Base-by-base conservation (phyloP, 2,329 filamentous ascomycete genomes). In the Teratosphaeria epicoccoides region DNA sequence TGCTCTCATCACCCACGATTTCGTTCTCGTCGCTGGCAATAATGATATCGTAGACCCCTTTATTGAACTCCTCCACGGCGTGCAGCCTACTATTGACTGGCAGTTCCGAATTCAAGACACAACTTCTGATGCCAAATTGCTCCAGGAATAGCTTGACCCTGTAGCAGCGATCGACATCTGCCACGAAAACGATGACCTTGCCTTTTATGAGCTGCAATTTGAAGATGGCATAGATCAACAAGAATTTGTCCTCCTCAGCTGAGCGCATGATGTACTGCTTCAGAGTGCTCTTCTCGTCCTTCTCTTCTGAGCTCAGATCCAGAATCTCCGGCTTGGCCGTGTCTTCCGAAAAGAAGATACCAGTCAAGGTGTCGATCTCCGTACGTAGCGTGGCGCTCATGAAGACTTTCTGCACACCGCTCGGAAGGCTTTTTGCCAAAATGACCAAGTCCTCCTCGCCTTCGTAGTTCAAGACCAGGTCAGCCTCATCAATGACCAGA, bases 51-150 rank as follows among this genome's bases (percentile, higher is more conserved):
- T 98, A 98, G 6, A 97, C 83, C 49, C 88, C 87, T 70, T 87
- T 87, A 73, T 97, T 98, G 72, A 98, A 98, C 68, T 97, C 89
- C 62, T 97, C 87, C 2, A 98, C 91, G 1, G 95, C 89, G 66
- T 98, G 91, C 37, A 96, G 82, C 54, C 93, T 79, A 1, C 87
- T 93, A 64, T 96, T 96, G 58, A 97, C 84, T 0, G 93, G 93
- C 29, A 98, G 72, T 66, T 98, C 91, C 1, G 88, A 93, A 71
- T 98, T 98, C 40, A 98, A 73, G 24, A 96, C 87, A 69, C 88
- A 95, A 63, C 87, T 91, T 66, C 88, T 85, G 65, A 96, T 91
- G 46, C 89, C 90, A 64, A 98, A 98, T 66, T 98, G 93, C 70
- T 98, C 93, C 49, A 98, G 80, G 66, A 93, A 98, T 6, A 98